Percentiles rank a stretch among this genome's conserved stretches.
These are phyloP conservation scores for Tricholoma saponaceum DNA, from an alignment of 768 basidiomycete genomes.

Conservation along the genomic window DNA sequence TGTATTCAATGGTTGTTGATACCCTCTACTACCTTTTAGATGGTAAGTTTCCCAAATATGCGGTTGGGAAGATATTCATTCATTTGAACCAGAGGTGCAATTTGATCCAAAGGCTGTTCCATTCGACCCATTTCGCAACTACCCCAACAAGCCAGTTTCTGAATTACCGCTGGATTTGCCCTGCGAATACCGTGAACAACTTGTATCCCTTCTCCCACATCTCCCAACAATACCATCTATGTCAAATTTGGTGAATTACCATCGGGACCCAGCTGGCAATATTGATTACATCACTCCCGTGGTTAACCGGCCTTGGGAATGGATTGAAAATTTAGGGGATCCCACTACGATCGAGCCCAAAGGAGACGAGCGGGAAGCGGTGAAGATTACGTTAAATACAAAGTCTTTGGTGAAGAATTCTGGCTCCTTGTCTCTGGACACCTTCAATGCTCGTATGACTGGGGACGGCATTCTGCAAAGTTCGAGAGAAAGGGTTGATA, in stretches of 20 bases:
- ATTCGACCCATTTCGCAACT: slow-evolving; percentile 62
- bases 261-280: slow-evolving; percentile 51
- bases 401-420: slow-evolving; percentile 53
- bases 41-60: slow-evolving; percentile 38
- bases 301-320: slow-evolving; percentile 81
- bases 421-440: slow-evolving; percentile 67
- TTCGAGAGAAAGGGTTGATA: slow-evolving; percentile 24
- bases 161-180: slow-evolving; percentile 58
- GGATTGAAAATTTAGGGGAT: slow-evolving; percentile 77
- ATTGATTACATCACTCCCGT: slow-evolving; percentile 49
- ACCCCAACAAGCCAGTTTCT: slow-evolving; percentile 46
- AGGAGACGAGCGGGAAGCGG: slow-evolving; percentile 35
- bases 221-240: slow-evolving; percentile 48
- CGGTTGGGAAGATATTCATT: neutral
- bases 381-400: slow-evolving; percentile 30
- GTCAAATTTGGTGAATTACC: slow-evolving; percentile 52
- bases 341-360: slow-evolving; percentile 38
- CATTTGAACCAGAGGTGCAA: slow-evolving; percentile 50
- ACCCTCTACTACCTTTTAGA: slow-evolving; percentile 72
- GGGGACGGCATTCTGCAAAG: slow-evolving; percentile 48
- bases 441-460: slow-evolving; percentile 62
- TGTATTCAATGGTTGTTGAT: slow-evolving; percentile 67
- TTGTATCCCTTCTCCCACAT: slow-evolving; percentile 56
- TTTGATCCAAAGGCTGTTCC: slow-evolving; percentile 48
- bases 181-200: slow-evolving; percentile 49